phyloP scores from a whole-genome alignment of 768 basidiomycete genomes.

The Antrodiella citrinella region DNA sequence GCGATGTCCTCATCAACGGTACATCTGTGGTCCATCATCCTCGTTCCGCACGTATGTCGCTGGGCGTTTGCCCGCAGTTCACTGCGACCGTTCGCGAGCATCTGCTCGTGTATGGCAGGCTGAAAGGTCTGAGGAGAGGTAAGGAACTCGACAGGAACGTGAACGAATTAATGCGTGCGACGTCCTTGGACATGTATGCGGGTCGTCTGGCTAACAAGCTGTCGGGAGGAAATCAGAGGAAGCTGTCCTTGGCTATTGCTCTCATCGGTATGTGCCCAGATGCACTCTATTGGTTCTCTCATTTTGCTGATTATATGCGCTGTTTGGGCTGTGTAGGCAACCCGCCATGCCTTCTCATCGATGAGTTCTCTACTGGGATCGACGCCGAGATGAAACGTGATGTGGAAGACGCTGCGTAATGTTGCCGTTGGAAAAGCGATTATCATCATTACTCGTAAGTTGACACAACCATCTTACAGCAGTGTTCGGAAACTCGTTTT shows the following conservation, averaged over 20 bases:
- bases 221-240: slow-evolving; percentile 75
- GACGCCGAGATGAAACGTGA: slow-evolving; percentile 80
- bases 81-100: slow-evolving; percentile 80
- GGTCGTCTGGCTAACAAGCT: slow-evolving; percentile 67
- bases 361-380: slow-evolving; percentile 78
- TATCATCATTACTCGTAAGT: slow-evolving; percentile 63
- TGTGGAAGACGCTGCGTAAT: slow-evolving; percentile 67
- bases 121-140: slow-evolving; percentile 59
- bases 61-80: slow-evolving; percentile 82
- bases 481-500: neutral
- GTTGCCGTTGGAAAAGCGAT: slow-evolving; percentile 64
- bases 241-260: slow-evolving; percentile 68
- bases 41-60: slow-evolving; percentile 51
- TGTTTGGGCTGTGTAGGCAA: too few relatives aligned
- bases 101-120: slow-evolving; percentile 58
- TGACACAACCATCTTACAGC: too few relatives aligned
- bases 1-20: slow-evolving; percentile 62
- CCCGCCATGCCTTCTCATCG: slow-evolving; percentile 69
- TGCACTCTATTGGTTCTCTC: too few relatives aligned
- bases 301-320: too few relatives aligned
- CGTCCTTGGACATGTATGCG: slow-evolving; percentile 51
- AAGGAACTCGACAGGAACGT: slow-evolving; percentile 45
- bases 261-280: slow-evolving; percentile 42
- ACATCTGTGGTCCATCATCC: slow-evolving; percentile 58
- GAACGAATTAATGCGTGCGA: slow-evolving; percentile 47